Evolutionary conservation across 148 eudicot species (phyloP).

Genomic region (Nepenthes mirabilis): DNA sequence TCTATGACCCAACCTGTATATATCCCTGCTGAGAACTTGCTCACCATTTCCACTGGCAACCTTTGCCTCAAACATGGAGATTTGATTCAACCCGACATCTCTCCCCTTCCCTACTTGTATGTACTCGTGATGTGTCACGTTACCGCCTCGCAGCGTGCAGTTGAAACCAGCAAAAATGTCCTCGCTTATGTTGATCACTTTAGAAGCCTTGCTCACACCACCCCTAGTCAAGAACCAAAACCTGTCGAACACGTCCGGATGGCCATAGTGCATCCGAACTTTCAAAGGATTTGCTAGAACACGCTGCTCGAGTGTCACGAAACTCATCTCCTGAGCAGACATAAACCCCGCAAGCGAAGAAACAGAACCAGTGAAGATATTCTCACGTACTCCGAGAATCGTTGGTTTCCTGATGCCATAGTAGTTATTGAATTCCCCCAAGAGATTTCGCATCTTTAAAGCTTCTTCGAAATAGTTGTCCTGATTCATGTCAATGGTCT

Average conservation of each 20-base stretch:
- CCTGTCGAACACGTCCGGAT: conserved; percentile 91
- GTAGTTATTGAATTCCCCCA: conserved; percentile 64
- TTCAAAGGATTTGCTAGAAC: conserved; percentile 90
- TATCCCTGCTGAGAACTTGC: conserved; percentile 86
- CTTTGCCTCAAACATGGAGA: conserved; percentile 97
- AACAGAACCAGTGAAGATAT: conserved; percentile 84
- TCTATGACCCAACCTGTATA: conserved; percentile 87
- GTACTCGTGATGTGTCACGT: conserved; percentile 91
- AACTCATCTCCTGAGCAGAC: conserved; percentile 92
- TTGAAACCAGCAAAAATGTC: conserved; percentile 94
- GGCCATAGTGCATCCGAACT: conserved; percentile 97
- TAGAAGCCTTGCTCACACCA: conserved; percentile 93
- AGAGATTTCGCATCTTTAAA: conserved; percentile 77
- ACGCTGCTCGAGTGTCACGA: conserved; percentile 90
- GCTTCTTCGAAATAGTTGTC: conserved; percentile 91
- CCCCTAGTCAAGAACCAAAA: conserved; percentile 87
- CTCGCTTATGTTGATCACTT: conserved; percentile 82
- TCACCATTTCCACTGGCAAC: conserved; percentile 96
- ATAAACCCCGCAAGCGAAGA: conserved; percentile 99
- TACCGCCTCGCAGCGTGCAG: conserved; percentile 90
- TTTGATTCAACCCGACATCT: conserved; percentile 92
- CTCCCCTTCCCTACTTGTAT: conserved; percentile 97
- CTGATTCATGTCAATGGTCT: conserved; percentile 96
- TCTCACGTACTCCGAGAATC: conserved; percentile 85
- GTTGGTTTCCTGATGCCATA: conserved; percentile 77